Conservation (phyloP, 78 protist species). For the Creolimax fragrantissima region DNA sequence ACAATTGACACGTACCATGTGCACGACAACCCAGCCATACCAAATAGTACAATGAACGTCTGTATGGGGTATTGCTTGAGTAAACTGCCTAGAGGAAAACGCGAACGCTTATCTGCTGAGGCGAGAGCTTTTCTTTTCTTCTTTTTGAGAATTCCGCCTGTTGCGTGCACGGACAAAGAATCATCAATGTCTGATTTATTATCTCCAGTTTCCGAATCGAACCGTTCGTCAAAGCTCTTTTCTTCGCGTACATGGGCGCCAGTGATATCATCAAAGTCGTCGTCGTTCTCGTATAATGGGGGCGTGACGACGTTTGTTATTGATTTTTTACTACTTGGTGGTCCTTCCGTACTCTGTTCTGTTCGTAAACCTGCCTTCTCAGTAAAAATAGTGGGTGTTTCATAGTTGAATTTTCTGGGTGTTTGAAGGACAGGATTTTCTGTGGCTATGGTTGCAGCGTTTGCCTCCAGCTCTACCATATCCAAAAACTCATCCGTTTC, state of each 20-base stretch:
- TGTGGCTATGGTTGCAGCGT: neutral
- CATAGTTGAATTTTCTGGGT: neutral
- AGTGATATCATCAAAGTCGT: neutral
- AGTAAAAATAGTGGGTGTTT: neutral
- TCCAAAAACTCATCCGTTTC: conserved; percentile 9
- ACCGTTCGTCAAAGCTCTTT: neutral
- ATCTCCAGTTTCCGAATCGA: neutral
- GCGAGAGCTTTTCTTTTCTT: neutral
- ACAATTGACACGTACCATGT: neutral
- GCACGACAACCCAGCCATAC: neutral
- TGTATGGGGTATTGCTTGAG: neutral
- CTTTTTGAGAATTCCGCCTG: neutral
- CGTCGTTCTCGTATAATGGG: neutral
- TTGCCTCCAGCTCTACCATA: neutral
- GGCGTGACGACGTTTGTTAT: too few relatives aligned
- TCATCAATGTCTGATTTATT: neutral
- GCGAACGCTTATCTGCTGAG: neutral
- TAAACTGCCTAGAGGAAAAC: neutral
- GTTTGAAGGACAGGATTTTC: neutral
- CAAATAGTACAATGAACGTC: neutral
- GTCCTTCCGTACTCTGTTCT: neutral
- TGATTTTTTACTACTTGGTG: neutral
- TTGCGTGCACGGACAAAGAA: neutral
- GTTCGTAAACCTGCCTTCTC: neutral
- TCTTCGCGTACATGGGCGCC: neutral